These are phyloP conservation scores for Otatea glauca DNA, from an alignment of 176 grass and related monocot species.

Conservation along the genomic window DNA sequence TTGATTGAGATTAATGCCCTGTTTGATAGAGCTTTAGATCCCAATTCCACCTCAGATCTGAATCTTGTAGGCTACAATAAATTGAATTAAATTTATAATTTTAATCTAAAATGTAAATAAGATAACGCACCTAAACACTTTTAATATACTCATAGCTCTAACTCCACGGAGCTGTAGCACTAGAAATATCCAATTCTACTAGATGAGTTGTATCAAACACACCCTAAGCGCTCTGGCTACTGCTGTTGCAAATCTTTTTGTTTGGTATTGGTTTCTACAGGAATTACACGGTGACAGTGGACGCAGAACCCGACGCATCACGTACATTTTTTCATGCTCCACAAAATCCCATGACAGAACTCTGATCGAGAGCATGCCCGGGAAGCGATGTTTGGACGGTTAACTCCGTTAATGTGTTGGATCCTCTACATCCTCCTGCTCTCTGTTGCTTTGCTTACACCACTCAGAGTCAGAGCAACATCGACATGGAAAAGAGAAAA, in stretches of 20 bases:
- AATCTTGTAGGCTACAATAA: no score
- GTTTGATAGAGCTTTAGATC: no score
- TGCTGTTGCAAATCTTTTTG: not conserved
- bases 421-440: not conserved
- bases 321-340: slow-evolving; percentile 38
- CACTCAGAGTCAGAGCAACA: not conserved
- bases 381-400: slow-evolving; percentile 38
- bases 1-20: no score
- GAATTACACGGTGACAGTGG: not conserved
- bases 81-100: no score
- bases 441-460: not conserved
- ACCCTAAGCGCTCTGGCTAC: not conserved
- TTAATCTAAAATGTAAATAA: no score
- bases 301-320: slow-evolving; percentile 8
- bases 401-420: slow-evolving; percentile 40
- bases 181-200: no score
- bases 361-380: not conserved
- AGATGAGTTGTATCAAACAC: no score
- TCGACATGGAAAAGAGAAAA: not conserved
- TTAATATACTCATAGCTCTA: no score
- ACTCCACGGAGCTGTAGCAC: no score
- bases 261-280: not conserved
- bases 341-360: slow-evolving; percentile 8
- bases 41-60: no score
- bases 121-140: no score